Evolutionary conservation across 208 protist species (phyloP).

Genomic region (Acanthamoeba culbertsoni): DNA sequence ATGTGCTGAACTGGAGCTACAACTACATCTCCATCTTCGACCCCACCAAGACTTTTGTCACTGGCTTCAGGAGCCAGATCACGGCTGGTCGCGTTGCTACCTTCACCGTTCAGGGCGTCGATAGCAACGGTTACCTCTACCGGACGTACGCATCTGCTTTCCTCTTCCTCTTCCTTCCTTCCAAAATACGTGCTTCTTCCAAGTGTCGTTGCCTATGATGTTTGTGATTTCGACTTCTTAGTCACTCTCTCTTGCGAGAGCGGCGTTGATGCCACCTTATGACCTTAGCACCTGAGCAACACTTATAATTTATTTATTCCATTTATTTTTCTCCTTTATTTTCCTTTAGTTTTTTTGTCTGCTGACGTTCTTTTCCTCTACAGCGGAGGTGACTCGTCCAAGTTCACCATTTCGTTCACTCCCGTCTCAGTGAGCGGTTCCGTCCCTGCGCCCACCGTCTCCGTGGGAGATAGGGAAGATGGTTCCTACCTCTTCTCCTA

Average conservation of each 20-base stretch:
- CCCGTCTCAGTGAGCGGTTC: not conserved
- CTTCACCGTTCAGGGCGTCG: not conserved
- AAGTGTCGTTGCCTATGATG: not conserved
- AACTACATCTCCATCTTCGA: constrained; percentile 16
- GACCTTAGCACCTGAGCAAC: not conserved
- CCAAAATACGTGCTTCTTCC: not conserved
- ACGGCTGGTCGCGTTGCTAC: not conserved
- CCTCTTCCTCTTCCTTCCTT: not conserved
- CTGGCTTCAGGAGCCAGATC: not conserved
- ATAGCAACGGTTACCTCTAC: not conserved
- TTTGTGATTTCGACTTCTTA: constrained; percentile 23
- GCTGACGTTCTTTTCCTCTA: not conserved
- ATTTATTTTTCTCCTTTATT: not conserved
- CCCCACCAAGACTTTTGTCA: not conserved
- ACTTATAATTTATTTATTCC: not conserved
- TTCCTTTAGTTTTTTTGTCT: no score
- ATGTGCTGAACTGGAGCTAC: constrained; percentile 6
- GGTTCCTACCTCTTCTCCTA: not conserved
- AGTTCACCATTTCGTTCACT: not conserved
- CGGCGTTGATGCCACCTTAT: not conserved
- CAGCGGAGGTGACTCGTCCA: not conserved
- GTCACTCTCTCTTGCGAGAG: not conserved
- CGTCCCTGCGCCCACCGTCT: not conserved
- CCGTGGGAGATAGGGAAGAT: not conserved
- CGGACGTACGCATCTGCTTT: not conserved